phyloP scores from a whole-genome alignment of 164 flowering plant genomes.

The Vitis cinerea region DNA sequence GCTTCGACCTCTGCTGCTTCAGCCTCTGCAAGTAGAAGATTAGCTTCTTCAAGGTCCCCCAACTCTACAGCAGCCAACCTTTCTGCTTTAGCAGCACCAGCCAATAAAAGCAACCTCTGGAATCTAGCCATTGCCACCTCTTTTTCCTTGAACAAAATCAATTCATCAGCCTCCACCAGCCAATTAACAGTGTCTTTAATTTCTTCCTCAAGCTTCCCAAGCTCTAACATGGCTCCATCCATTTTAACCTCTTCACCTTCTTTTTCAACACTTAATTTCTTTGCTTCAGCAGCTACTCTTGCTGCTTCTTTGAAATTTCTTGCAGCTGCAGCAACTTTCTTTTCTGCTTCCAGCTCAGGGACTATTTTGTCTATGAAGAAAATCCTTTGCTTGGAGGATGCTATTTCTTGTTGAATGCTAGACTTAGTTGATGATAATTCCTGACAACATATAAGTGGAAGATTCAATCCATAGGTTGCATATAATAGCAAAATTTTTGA shows the following conservation, averaged over 20 bases:
- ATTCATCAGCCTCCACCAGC: slow-evolving; percentile 52
- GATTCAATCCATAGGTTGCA: neutral
- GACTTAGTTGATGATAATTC: slow-evolving; percentile 69
- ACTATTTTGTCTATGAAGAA: slow-evolving; percentile 68
- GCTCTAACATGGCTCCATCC: slow-evolving; percentile 39
- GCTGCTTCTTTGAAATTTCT: slow-evolving; percentile 93
- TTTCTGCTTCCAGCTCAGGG: slow-evolving; percentile 81
- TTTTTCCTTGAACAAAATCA: slow-evolving; percentile 55
- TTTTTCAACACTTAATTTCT: slow-evolving; percentile 53
- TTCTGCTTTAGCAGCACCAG: slow-evolving; percentile 66
- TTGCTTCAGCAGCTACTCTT: slow-evolving; percentile 70
- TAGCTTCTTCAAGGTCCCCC: slow-evolving; percentile 73
- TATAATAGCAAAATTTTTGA: no score
- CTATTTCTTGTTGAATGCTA: slow-evolving; percentile 66
- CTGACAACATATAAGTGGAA: slow-evolving; percentile 27
- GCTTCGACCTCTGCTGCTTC: slow-evolving; percentile 67
- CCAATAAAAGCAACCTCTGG: slow-evolving; percentile 50
- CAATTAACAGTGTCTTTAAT: slow-evolving; percentile 40
- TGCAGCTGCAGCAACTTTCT: slow-evolving; percentile 78
- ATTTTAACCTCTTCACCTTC: slow-evolving; percentile 47
- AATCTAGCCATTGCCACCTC: slow-evolving; percentile 61
- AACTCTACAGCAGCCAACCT: slow-evolving; percentile 66
- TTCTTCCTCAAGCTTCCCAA: slow-evolving; percentile 50
- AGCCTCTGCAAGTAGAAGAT: slow-evolving; percentile 57
- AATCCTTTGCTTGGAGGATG: slow-evolving; percentile 61